Evolutionary conservation across 2,329 filamentous ascomycete species (phyloP).

Genomic region (Cercospora sesami): DNA sequence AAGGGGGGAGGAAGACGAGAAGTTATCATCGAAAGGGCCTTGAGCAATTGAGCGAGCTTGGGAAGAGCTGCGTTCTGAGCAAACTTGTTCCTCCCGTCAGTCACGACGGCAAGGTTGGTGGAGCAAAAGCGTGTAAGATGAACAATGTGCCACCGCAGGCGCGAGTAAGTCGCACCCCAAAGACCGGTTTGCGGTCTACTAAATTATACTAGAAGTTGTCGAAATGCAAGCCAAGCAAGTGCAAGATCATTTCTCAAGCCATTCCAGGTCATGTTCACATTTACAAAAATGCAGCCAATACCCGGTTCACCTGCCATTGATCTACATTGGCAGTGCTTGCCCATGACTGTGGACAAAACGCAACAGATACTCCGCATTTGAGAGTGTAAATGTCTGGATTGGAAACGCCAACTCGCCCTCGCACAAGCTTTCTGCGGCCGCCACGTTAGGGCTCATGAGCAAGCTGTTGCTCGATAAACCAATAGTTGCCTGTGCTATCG

Average conservation of each 20-base stretch:
- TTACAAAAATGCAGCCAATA: not conserved
- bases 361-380: not conserved
- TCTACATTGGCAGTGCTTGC: not conserved
- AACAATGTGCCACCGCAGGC: not conserved
- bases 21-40: not conserved
- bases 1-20: not conserved
- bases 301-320: not conserved
- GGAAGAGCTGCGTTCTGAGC: not conserved
- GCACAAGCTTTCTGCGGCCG: not conserved
- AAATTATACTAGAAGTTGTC: slow-evolving; percentile 4
- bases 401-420: not conserved
- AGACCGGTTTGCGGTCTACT: slow-evolving; percentile 2
- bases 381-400: not conserved
- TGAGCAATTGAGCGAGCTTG: not conserved
- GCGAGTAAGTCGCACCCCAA: not conserved
- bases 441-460: not conserved
- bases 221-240: not conserved
- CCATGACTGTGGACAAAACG: not conserved
- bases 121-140: not conserved
- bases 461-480: not conserved
- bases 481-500: not conserved
- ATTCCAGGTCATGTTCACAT: not conserved
- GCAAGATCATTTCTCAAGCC: not conserved
- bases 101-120: not conserved
- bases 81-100: not conserved